Base-by-base conservation (phyloP, 164 flowering plant genomes). In the Tetrastigma voinierianum region DNA sequence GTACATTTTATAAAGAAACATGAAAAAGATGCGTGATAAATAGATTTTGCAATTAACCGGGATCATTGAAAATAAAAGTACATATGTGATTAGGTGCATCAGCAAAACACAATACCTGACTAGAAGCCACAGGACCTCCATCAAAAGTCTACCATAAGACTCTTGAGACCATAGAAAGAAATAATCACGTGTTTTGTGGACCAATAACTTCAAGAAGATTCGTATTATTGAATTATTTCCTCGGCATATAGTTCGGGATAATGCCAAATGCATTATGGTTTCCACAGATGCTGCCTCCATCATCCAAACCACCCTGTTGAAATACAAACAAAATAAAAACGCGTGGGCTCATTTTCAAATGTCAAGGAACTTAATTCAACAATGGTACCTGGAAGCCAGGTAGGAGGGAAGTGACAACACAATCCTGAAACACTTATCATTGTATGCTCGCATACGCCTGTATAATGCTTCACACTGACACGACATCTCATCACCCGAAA, bases 211-310 rank as follows among this genome's bases (percentile, higher is more conserved):
- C 86, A 85, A 65, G 77, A 45, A 96, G 96, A 71, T 90, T 61
- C 89, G 90, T 79, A 96, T 69, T 75, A 96, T 87, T 51, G 99
- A 96, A 72, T 80, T 76, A 0, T 72, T 76, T 69, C 97, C 98
- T 81, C 99, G 83, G 71, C 88, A 86, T 67, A 96, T 96, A 59
- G 99, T 96, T 76, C 98, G 86, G n/a, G n/a, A 75, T 93, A 91
- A 74, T 96, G 97, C 98, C 99, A 96, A 96, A 74, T 96, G 99
- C 96, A 93, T 81, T 70, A 96, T 84, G n/a, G 99, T 97, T 83
- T 98, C 84, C 56, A 96, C 97, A 61, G 99, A 88, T 65, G 99
- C 99, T 7, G 99, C 99, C 67, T 98, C 82, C 82, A 81, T 96
- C 99, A 80, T 96, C 99, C 66, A 93, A 53, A 67, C 99, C 99